Percentiles rank a stretch among this genome's conserved stretches.
Evolutionary conservation across 2,329 filamentous ascomycete species (phyloP).

Genomic region (Fusarium mangiferae): DNA sequence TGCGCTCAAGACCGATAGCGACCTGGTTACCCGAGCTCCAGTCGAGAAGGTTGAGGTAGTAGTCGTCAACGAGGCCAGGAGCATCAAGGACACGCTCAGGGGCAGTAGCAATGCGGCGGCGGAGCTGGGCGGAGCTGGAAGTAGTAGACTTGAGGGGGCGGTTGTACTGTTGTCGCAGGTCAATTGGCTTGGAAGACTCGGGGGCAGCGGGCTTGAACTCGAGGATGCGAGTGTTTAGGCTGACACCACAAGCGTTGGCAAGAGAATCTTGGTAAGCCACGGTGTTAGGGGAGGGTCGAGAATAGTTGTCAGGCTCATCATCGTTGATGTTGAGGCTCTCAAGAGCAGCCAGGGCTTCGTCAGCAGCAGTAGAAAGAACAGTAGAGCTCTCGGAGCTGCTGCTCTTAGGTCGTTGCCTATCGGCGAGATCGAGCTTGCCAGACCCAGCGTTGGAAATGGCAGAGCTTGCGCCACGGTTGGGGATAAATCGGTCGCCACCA

Average conservation of each 20-base stretch:
- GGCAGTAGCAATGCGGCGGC: conserved; percentile 90
- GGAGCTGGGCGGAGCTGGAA: conserved; percentile 82
- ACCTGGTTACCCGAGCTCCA: conserved; percentile 99
- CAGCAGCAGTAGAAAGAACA: conserved; percentile 80
- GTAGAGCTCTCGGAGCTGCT: conserved; percentile 76
- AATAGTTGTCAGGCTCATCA: conserved; percentile 74
- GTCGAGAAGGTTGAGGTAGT: conserved; percentile 98
- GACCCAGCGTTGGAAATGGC: conserved; percentile 84
- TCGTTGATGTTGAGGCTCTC: conserved; percentile 81
- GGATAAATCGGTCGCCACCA: conserved; percentile 92
- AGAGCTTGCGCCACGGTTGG: conserved; percentile 90
- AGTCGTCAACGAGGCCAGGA: conserved; percentile 95
- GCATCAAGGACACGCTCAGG: conserved; percentile 97
- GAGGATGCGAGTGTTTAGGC: conserved; percentile 92
- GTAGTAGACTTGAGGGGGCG: conserved; percentile 85
- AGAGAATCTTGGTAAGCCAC: conserved; percentile 93
- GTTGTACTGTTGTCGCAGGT: conserved; percentile 98
- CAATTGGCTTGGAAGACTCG: conserved; percentile 97
- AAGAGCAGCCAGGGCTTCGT: conserved; percentile 82
- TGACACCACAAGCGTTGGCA: conserved; percentile 90
- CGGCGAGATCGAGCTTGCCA: conserved; percentile 79
- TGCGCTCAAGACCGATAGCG: conserved; percentile 95
- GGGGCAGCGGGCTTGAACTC: conserved; percentile 98
- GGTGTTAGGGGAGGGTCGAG: conserved; percentile 85
- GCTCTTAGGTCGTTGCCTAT: conserved; percentile 78